Conservation (phyloP, 352 stramenopile genomes). For the Phytophthora idaei region DNA sequence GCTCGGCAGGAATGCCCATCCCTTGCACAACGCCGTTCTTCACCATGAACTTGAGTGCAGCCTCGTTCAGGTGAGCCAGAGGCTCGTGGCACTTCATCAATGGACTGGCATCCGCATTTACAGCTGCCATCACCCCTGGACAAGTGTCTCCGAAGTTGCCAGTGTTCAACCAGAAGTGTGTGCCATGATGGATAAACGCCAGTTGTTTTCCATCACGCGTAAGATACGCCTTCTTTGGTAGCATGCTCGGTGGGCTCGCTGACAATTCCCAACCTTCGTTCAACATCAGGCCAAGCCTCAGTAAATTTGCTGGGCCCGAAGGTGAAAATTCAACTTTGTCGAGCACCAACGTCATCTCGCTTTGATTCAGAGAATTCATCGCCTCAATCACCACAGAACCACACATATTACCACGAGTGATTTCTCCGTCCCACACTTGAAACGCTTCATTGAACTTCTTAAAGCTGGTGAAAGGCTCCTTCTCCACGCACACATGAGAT, state of each 20-base stretch:
- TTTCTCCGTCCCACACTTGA: no score
- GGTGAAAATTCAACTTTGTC: no score
- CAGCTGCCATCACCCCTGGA: constrained; percentile 1
- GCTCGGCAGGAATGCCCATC: constrained; percentile 6
- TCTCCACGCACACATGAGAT: constrained; percentile 1
- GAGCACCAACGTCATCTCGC: no score
- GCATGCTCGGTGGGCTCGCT: no score
- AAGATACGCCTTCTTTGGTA: no score
- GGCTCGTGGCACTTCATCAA: constrained; percentile 13
- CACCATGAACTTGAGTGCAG: constrained; percentile 9
- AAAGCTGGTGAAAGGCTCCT: constrained; percentile 1
- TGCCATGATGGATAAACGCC: constrained; percentile 1
- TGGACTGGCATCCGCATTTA: background rate
- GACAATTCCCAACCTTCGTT: no score
- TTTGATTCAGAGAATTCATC: no score
- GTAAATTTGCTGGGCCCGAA: no score
- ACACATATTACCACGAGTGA: no score
- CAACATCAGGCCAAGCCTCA: no score
- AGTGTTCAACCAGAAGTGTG: constrained; percentile 15
- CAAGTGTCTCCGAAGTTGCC: background rate
- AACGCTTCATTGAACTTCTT: background rate
- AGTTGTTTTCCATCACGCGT: background rate
- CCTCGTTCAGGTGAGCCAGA: constrained; percentile 11
- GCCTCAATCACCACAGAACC: no score
- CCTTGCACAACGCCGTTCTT: constrained; percentile 14